Percentiles rank a stretch among this genome's conserved stretches.
phyloP scores from a whole-genome alignment of 176 grass and related monocot species.

The Dendrocalamus sinicus region DNA sequence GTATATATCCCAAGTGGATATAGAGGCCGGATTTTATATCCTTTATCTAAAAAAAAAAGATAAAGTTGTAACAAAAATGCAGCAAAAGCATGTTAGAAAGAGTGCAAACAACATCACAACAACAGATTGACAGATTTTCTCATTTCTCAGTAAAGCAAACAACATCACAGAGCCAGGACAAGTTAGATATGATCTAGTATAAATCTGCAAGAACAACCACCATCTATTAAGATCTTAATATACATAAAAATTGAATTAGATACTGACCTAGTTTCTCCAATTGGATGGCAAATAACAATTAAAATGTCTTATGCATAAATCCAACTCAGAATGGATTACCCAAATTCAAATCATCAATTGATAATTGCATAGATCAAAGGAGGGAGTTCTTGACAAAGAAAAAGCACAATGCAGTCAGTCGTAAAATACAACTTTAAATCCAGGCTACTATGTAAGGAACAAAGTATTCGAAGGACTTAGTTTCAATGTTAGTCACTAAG shows the following conservation, averaged over 20 bases:
- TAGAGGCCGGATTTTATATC: no score
- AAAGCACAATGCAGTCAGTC: background rate
- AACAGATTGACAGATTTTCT: background rate
- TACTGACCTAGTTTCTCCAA: background rate
- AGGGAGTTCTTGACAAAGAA: background rate
- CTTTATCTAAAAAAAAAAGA: no score
- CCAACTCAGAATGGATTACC: background rate
- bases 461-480: slow-evolving; percentile 3
- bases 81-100: background rate
- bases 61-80: background rate
- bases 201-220: background rate
- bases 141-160: background rate
- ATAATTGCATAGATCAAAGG: background rate
- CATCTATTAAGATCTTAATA: background rate
- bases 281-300: background rate
- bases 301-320: background rate
- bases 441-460: background rate
- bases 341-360: background rate
- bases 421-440: slow-evolving; percentile 7
- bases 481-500: background rate
- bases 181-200: background rate
- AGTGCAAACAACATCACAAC: background rate
- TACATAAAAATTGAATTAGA: background rate
- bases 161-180: slow-evolving; percentile 1
- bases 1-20: no score